These are phyloP conservation scores for Barnettozyma sp. DNA, from an alignment of 805 yeast species.

Conservation along the genomic window DNA sequence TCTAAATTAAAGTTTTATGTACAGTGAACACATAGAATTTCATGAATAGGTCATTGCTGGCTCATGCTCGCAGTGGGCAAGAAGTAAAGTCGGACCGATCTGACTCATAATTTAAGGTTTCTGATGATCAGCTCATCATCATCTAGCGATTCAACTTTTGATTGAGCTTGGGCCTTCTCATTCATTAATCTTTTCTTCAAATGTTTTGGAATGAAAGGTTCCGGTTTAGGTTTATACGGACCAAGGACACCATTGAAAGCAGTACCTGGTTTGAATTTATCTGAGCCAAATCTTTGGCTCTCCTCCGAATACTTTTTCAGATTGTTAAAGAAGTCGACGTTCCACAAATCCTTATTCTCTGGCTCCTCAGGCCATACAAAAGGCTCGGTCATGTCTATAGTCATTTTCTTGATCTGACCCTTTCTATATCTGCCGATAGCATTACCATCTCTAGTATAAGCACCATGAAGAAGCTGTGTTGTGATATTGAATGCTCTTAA, in stretches of 20 bases:
- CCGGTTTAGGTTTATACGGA: slow-evolving; percentile 51
- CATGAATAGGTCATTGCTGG: too few species aligned
- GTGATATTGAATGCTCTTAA: slow-evolving; percentile 84
- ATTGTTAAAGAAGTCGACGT: slow-evolving; percentile 37
- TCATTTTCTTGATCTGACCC: slow-evolving; percentile 90
- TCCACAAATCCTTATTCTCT: slow-evolving; percentile 34
- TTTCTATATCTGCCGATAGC: slow-evolving; percentile 63
- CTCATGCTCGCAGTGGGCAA: too few species aligned
- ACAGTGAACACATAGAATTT: slow-evolving; percentile 6
- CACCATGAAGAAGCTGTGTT: slow-evolving; percentile 73
- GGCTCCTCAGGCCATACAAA: slow-evolving; percentile 87
- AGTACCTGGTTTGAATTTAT: slow-evolving; percentile 54
- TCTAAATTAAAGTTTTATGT: too few species aligned
- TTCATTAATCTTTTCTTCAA: slow-evolving; percentile 41
- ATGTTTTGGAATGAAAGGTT: slow-evolving; percentile 54
- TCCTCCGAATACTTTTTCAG: slow-evolving; percentile 46
- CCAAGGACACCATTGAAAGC: slow-evolving; percentile 68
- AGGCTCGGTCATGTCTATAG: slow-evolving; percentile 92
- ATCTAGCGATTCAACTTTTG: slow-evolving; percentile 13
- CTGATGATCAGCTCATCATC: slow-evolving; percentile 20
- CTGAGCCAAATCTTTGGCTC: slow-evolving; percentile 54
- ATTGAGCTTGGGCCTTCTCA: slow-evolving; percentile 27
- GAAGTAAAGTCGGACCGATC: too few species aligned
- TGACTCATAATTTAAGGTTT: slow-evolving; percentile 16
- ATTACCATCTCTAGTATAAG: slow-evolving; percentile 52